Base-by-base conservation (phyloP, 2,329 filamentous ascomycete genomes). In the Beauveria varroae region DNA sequence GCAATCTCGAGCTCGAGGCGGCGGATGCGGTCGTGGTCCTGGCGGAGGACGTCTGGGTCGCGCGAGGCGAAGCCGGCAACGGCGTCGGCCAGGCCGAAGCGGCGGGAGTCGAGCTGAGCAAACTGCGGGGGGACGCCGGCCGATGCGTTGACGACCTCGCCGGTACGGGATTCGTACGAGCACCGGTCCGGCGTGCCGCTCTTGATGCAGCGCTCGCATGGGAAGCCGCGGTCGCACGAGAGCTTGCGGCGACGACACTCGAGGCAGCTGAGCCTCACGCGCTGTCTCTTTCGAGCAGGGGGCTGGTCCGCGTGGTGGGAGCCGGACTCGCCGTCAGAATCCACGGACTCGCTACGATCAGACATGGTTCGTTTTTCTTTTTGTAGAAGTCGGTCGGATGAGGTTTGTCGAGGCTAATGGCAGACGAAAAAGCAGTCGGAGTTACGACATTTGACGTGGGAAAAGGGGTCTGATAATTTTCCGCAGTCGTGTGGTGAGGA, bases 191-290 rank as follows among this genome's bases (percentile, higher is more conserved):
- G 79, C 30, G 82, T 86, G 67, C 82, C 82, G 63, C 82, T 85
- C 72, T 85, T 85, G 71, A 85, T 78, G 71, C 83, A 86, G 52
- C 83, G 80, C 70, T 85, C 82, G 68, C 83, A 86, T 26, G 83
- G 83, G 66, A 85, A 78, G 68, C 83, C 83, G 63, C 83, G 77
- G 71, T 85, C 84, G 69, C 83, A 86, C 28, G 82, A 85, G 43
- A 86, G 75, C 74, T 86, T 86, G 60, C 83, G 77, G 59, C 83
- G 78, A 47, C 83, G 81, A 66, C 83, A 86, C 67, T 85, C 83
- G 47, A 86, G 77, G 64, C 83, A 86, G 53, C 81, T 84, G 49
- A 86, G 76, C 18, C 83, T 76, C 51, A 86, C 80, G 43, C 83
- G 78, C 74, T 86, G 83, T 37, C 83, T 75, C 73, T 86, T 86